Base-by-base conservation (phyloP, 176 grass and related monocot species). In the Bromus sterilis region DNA sequence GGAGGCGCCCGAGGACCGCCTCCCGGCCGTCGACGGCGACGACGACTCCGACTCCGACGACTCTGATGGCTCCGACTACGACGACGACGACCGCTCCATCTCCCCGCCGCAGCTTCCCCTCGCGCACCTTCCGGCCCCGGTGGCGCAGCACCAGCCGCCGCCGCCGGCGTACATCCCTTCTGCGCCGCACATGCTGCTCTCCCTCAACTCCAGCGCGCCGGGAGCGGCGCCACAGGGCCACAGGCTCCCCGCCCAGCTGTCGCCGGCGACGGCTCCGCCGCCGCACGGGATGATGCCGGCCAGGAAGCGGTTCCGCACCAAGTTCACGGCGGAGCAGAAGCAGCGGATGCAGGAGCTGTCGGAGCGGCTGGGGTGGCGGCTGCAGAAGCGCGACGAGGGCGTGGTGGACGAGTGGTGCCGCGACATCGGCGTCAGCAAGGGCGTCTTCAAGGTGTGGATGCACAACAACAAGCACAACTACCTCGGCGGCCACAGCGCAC, bases 381-480 rank as follows among this genome's bases (percentile, higher is more conserved):
- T 99, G 81, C 97, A 99, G 91, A 93, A 96, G 93, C 83, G 87
- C 86, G 97, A 96, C 42, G 97, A 94, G 78, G 89, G 58, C 33
- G 29, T 96, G 42, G 97, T 96, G 6, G 91, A 99, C 44, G 89
- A 96, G 81, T 92, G 89, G 73, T 99, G 97, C 91, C 89, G 87
- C 37, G 93, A 93, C 75, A 93, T 99, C 72, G 97, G 97, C 69
- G 91, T 99, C 28, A 87, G 87, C 25, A 95, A 93, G 82, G 89
- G 97, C 65, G 97, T 99, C 79, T 93, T 99, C 82, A 99, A 99
- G 85, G 93, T 99, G 20, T 99, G 97, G 97, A 99, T 99, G 97
- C 97, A 96, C 87, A 99, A 99, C 93, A 99, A 99, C 87, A 99
- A 99, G 89, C 97, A 99, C 88, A 91, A 87, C 55, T 99, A 95